A percentile compares a stretch with the other conserved stretches of the same genome.
phyloP scores from a whole-genome alignment of 2,329 filamentous ascomycete genomes.

The Ophiostoma sp. region DNA sequence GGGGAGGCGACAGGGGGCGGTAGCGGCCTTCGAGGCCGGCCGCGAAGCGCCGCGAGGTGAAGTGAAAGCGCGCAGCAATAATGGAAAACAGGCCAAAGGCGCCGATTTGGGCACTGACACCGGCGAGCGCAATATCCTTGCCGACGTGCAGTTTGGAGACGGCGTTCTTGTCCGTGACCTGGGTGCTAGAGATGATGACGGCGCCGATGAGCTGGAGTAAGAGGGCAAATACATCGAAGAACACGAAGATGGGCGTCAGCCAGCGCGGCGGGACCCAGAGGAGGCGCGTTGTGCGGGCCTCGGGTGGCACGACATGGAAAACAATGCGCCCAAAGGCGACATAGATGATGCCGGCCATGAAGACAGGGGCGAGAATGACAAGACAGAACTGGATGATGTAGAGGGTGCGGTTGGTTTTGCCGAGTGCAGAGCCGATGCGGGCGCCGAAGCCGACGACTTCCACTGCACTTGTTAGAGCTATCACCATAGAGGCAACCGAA shows the following conservation, averaged over 20 bases:
- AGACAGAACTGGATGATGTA: conserved; percentile 37
- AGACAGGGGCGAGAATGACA: conserved; percentile 33
- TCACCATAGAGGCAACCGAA: not conserved
- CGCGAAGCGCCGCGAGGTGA: conserved; percentile 38
- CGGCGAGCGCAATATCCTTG: conserved; percentile 33
- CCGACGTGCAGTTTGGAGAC: conserved; percentile 33
- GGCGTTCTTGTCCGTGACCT: conserved; percentile 32
- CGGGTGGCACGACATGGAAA: conserved; percentile 35
- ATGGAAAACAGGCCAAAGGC: conserved; percentile 45
- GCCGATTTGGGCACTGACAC: conserved; percentile 40
- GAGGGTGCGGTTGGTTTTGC: conserved; percentile 28
- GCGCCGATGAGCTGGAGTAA: conserved; percentile 37
- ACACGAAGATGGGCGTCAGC: conserved; percentile 39
- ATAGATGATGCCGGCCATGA: conserved; percentile 39
- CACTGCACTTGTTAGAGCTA: not conserved
- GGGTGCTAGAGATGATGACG: conserved; percentile 38
- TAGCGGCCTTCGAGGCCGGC: conserved; percentile 31
- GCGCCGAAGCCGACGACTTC: conserved; percentile 24
- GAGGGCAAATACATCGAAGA: conserved; percentile 27
- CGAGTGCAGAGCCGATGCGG: conserved; percentile 31
- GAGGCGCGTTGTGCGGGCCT: conserved; percentile 32
- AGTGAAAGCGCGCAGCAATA: conserved; percentile 43
- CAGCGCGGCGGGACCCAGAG: conserved; percentile 36
- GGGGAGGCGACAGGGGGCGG: conserved; percentile 24
- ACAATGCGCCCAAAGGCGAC: conserved; percentile 38